phyloP scores from a whole-genome alignment of 2,329 filamentous ascomycete genomes.

The Aureobasidium vineae region DNA sequence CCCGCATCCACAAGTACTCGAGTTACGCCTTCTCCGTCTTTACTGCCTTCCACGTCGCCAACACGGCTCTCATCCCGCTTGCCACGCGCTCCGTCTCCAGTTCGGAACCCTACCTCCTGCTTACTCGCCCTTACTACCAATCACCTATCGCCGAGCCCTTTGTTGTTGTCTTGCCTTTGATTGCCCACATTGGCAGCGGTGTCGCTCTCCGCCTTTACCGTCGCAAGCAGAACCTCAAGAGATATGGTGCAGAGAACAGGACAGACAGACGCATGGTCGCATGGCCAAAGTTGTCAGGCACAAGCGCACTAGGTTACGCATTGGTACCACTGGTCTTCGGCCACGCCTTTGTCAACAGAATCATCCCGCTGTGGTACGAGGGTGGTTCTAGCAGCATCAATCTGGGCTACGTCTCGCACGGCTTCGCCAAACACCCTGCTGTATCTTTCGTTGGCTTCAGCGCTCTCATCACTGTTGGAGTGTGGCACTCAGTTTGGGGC shows the following conservation, averaged over 20 bases:
- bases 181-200: constrained; percentile 74
- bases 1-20: constrained; percentile 80
- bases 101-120: constrained; percentile 82
- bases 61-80: constrained; percentile 78
- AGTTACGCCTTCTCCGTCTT: constrained; percentile 81
- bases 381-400: constrained; percentile 86
- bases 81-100: constrained; percentile 68
- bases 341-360: constrained; percentile 74
- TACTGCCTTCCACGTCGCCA: constrained; percentile 72
- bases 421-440: constrained; percentile 69
- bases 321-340: constrained; percentile 64
- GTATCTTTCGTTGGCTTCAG: constrained; percentile 68
- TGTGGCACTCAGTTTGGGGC: constrained; percentile 80
- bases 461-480: constrained; percentile 64
- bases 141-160: constrained; percentile 76
- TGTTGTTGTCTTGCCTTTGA: constrained; percentile 70
- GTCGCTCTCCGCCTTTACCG: constrained; percentile 73
- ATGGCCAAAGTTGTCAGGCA: constrained; percentile 72
- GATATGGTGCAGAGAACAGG: constrained; percentile 70
- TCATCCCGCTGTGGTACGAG: constrained; percentile 71
- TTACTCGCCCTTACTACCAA: constrained; percentile 90
- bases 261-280: constrained; percentile 50
- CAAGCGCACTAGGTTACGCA: constrained; percentile 69
- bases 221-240: constrained; percentile 64
- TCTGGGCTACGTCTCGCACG: constrained; percentile 79